phyloP scores from a whole-genome alignment of 129 eudicot genomes.

The Silybum marianum region DNA sequence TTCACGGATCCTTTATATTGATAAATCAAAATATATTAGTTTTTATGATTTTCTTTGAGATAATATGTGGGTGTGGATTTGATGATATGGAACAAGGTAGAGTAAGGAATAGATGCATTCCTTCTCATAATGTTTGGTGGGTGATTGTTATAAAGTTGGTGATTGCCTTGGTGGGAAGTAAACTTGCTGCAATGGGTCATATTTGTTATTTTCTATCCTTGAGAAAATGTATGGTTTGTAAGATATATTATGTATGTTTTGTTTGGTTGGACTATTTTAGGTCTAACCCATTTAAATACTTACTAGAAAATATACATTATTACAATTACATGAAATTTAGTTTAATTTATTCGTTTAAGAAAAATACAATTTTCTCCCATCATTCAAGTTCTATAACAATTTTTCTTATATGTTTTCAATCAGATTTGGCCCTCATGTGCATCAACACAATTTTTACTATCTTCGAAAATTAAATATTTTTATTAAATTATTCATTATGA shows the following conservation, averaged over 20 bases:
- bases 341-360: no score
- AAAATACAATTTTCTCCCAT: no score
- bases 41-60: not conserved
- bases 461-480: no score
- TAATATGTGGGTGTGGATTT: not conserved
- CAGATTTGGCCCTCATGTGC: no score
- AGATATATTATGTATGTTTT: no score
- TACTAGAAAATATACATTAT: not conserved
- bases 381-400: no score
- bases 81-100: not conserved
- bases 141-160: not conserved
- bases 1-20: not conserved
- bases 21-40: not conserved
- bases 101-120: slow-evolving; percentile 37
- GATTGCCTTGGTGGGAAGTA: not conserved
- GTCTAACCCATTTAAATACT: not conserved
- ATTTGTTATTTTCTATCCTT: not conserved
- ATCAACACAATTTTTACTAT: no score
- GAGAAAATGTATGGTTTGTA: not conserved
- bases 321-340: no score
- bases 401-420: no score
- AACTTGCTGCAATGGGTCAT: not conserved
- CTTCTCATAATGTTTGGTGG: slow-evolving; percentile 18
- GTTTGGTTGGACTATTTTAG: not conserved
- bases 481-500: no score